Conservation (phyloP, 306 rosid species). For the Canavalia ensiformis region DNA sequence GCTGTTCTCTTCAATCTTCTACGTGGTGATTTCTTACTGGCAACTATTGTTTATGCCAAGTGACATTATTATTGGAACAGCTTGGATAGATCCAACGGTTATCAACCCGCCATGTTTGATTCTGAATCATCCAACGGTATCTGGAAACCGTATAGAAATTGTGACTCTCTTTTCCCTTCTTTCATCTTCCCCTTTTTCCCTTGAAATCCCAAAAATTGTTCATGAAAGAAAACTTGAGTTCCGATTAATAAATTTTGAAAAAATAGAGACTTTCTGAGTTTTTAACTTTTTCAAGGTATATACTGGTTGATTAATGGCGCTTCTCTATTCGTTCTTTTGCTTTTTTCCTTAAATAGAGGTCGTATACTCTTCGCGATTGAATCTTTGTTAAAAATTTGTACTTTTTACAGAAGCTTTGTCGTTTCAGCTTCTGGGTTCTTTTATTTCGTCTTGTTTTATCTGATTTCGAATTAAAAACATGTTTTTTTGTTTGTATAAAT, state of each 20-base stretch:
- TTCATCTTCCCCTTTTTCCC: not conserved
- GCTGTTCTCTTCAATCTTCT: slow-evolving; percentile 21
- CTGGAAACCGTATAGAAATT: slow-evolving; percentile 14
- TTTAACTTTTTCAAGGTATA: slow-evolving; percentile 52
- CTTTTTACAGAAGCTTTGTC: slow-evolving; percentile 37
- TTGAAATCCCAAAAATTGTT: slow-evolving; percentile 13
- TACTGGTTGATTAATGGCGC: slow-evolving; percentile 18
- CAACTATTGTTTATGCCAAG: slow-evolving; percentile 10
- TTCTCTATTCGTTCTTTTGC: not conserved
- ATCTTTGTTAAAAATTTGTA: slow-evolving; percentile 46
- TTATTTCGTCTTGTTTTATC: slow-evolving; percentile 24
- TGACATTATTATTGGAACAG: slow-evolving; percentile 48
- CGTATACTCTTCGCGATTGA: slow-evolving; percentile 39
- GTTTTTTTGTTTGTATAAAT: not conserved
- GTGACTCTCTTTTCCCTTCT: not conserved
- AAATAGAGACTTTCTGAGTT: slow-evolving; percentile 15
- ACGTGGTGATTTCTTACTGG: slow-evolving; percentile 37
- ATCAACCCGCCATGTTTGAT: not conserved
- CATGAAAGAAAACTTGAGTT: slow-evolving; percentile 45
- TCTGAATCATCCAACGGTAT: slow-evolving; percentile 48
- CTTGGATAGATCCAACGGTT: slow-evolving; percentile 48
- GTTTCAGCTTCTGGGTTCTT: slow-evolving; percentile 50
- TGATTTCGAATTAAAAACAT: slow-evolving; percentile 31
- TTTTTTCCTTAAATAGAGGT: slow-evolving; percentile 4
- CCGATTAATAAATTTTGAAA: slow-evolving; percentile 42